phyloP scores from a whole-genome alignment of 805 yeast species.

The Zygosaccharomyces bailii region DNA sequence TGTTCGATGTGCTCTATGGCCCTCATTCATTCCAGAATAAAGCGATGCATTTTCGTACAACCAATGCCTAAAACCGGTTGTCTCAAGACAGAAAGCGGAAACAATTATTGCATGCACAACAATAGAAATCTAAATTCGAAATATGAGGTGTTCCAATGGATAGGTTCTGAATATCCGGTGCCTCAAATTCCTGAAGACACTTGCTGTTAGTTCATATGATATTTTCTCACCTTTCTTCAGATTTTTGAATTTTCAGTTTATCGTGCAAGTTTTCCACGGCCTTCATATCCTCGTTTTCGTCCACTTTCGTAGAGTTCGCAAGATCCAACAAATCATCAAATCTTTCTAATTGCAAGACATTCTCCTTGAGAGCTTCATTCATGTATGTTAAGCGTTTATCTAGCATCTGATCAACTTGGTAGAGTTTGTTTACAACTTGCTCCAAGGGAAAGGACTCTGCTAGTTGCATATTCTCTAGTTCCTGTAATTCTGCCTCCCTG shows the following conservation, averaged over 20 bases:
- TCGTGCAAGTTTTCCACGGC: background rate
- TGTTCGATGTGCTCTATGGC: constrained; percentile 98
- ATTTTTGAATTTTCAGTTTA: constrained; percentile 1
- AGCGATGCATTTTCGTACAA: constrained; percentile 58
- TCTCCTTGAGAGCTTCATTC: constrained; percentile 10
- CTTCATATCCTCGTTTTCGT: background rate
- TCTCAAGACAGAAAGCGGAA: constrained; percentile 53
- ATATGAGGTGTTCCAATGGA: constrained; percentile 78
- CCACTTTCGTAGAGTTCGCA: constrained; percentile 2
- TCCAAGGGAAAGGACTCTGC: constrained; percentile 21
- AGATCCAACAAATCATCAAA: constrained; percentile 10
- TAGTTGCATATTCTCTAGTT: constrained; percentile 13
- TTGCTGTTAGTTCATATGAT: constrained; percentile 22
- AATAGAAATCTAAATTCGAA: constrained; percentile 79
- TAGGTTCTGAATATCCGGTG: constrained; percentile 38
- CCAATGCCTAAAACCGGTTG: constrained; percentile 52
- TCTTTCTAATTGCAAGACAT: constrained; percentile 6
- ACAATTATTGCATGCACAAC: constrained; percentile 70
- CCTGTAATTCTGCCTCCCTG: constrained; percentile 15
- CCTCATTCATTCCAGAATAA: constrained; percentile 80
- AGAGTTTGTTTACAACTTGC: constrained; percentile 20
- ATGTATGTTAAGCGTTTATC: constrained; percentile 12
- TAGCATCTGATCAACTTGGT: constrained; percentile 19
- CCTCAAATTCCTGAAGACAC: constrained; percentile 25
- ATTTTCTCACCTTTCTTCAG: background rate